phyloP scores from a whole-genome alignment of 345 rosid species.

The Reutealis trisperma region DNA sequence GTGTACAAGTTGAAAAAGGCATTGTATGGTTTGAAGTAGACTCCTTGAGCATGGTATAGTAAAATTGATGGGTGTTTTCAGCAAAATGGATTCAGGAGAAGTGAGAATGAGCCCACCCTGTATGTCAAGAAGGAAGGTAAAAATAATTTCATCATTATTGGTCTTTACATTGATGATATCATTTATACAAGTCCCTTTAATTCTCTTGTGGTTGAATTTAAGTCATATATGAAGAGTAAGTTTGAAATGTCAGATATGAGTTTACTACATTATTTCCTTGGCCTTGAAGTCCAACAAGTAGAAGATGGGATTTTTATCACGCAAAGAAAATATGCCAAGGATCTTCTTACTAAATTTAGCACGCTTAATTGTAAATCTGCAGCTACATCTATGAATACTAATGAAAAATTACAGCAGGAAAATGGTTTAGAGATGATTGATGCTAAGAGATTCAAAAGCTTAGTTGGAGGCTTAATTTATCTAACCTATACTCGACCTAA shows the following conservation, averaged over 20 bases:
- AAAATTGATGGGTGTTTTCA: background rate
- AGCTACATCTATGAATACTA: background rate
- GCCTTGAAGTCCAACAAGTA: too few species aligned
- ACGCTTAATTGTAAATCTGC: conserved; percentile 9
- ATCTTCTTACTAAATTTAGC: background rate
- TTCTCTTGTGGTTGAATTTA: background rate
- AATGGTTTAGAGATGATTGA: too few species aligned
- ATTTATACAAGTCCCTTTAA: background rate
- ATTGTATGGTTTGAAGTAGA: background rate
- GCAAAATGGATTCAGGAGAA: background rate
- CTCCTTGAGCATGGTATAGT: background rate
- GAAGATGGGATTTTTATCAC: background rate
- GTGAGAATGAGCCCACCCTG: conserved; percentile 2
- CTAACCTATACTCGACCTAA: too few species aligned
- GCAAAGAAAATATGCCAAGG: background rate
- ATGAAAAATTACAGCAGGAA: conserved; percentile 15
- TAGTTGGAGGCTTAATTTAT: too few species aligned
- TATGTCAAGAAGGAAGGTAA: background rate
- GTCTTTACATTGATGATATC: background rate
- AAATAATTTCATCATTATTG: background rate
- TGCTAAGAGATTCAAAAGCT: too few species aligned
- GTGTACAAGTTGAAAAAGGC: background rate
- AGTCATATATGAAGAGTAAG: background rate
- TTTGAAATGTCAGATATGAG: background rate
- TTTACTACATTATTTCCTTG: too few species aligned